Evolutionary conservation across 768 basidiomycete genomes (phyloP).

Genomic region (Ramaria sp.): DNA sequence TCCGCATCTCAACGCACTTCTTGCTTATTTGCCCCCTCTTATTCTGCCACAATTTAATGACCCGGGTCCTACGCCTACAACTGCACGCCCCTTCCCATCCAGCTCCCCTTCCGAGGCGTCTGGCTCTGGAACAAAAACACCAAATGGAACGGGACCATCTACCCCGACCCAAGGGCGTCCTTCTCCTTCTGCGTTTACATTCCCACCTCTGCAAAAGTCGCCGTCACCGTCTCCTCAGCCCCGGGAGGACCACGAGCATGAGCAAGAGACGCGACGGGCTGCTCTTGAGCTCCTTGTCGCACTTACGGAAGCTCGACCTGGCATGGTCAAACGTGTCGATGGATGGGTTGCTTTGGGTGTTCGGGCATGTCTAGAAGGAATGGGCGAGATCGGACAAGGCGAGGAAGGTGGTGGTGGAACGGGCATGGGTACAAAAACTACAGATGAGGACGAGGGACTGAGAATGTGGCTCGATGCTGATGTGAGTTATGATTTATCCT

Average conservation of each 20-base stretch:
- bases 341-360: slow-evolving; percentile 68
- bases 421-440: slow-evolving; percentile 14
- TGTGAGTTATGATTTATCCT: slow-evolving; percentile 33
- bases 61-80: slow-evolving; percentile 42
- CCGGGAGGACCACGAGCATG: slow-evolving; percentile 33
- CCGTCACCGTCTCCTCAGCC: slow-evolving; percentile 26
- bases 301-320: slow-evolving; percentile 63
- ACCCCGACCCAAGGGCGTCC: slow-evolving; percentile 10
- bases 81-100: slow-evolving; percentile 32
- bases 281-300: slow-evolving; percentile 79
- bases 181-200: slow-evolving; percentile 26
- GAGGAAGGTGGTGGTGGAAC: slow-evolving; percentile 21
- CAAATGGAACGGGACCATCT: slow-evolving; percentile 5
- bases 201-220: slow-evolving; percentile 25
- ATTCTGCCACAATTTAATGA: slow-evolving; percentile 51
- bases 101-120: background rate
- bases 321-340: slow-evolving; percentile 54
- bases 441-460: slow-evolving; percentile 20
- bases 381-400: slow-evolving; percentile 67
- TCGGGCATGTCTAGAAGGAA: slow-evolving; percentile 69
- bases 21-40: slow-evolving; percentile 60
- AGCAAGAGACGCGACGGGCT: slow-evolving; percentile 61
- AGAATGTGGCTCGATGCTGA: slow-evolving; percentile 64
- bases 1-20: slow-evolving; percentile 55
- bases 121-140: slow-evolving; percentile 6